These are phyloP conservation scores for Pinus tabuliformis DNA, from an alignment of 75 land plant species.

Conservation along the genomic window DNA sequence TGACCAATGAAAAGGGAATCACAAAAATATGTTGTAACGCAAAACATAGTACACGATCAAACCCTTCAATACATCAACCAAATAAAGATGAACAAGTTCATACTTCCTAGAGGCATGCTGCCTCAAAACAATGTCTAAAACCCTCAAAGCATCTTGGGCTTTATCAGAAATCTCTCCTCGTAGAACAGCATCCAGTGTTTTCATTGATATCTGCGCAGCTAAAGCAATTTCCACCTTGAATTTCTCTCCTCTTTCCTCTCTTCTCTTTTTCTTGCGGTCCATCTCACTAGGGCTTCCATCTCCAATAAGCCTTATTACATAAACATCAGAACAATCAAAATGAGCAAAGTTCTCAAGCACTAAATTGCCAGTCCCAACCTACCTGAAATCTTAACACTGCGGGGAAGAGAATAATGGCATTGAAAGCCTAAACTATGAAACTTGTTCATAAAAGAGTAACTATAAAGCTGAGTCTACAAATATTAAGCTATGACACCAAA, in stretches of 20 bases:
- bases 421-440: too few species aligned
- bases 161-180: constrained; percentile 31
- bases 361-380: too few species aligned
- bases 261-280: constrained; percentile 29
- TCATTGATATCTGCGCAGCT: constrained; percentile 58
- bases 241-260: constrained; percentile 16
- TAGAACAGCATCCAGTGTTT: constrained; percentile 31
- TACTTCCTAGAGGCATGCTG: constrained; percentile 61
- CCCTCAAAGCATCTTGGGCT: constrained; percentile 69
- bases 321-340: not conserved
- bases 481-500: too few species aligned
- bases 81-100: not conserved
- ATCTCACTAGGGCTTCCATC: constrained; percentile 21
- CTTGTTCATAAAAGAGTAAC: too few species aligned
- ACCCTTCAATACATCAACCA: not conserved
- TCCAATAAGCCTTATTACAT: not conserved
- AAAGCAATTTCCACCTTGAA: constrained; percentile 56
- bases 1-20: too few species aligned
- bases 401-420: too few species aligned
- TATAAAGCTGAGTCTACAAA: too few species aligned
- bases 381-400: too few species aligned
- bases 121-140: constrained; percentile 61
- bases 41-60: not conserved
- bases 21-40: not conserved
- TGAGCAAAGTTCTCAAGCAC: not conserved